These are phyloP conservation scores for Endocalyx cinctus DNA, from an alignment of 2,329 filamentous ascomycete species.

Conservation along the genomic window DNA sequence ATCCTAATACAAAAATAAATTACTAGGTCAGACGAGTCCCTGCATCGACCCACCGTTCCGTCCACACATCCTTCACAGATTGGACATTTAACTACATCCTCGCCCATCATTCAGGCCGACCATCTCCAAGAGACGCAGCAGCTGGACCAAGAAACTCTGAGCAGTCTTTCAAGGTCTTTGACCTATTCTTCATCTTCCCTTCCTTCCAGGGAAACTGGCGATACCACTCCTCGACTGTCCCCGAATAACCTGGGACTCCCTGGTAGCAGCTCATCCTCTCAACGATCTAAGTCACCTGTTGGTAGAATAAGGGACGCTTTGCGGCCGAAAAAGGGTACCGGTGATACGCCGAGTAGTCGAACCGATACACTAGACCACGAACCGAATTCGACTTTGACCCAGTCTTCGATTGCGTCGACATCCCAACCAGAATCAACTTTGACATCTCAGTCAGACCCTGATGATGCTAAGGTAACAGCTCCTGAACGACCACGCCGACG, in stretches of 20 bases:
- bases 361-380: slow-evolving; percentile 14
- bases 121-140: slow-evolving; percentile 42
- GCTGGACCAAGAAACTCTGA: slow-evolving; percentile 26
- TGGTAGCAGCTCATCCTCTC: slow-evolving; percentile 38
- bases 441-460: slow-evolving; percentile 15
- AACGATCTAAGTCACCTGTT: slow-evolving; percentile 64
- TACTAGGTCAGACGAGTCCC: slow-evolving; percentile 17
- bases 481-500: slow-evolving; percentile 14
- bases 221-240: slow-evolving; percentile 31
- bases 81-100: slow-evolving; percentile 65
- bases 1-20: slow-evolving; percentile 5
- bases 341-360: slow-evolving; percentile 39
- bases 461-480: slow-evolving; percentile 16
- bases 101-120: slow-evolving; percentile 58
- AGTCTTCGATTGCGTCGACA: slow-evolving; percentile 8
- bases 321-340: slow-evolving; percentile 47
- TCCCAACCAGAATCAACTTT: slow-evolving; percentile 15
- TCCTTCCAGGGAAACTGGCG: slow-evolving; percentile 23
- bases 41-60: slow-evolving; percentile 42
- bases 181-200: slow-evolving; percentile 30
- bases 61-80: slow-evolving; percentile 61
- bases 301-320: slow-evolving; percentile 71
- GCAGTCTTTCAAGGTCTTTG: slow-evolving; percentile 30
- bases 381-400: slow-evolving; percentile 12
- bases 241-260: slow-evolving; percentile 39